Evolutionary conservation across 2,329 filamentous ascomycete genomes (phyloP).

Genomic region (Cladophialophora exuberans): DNA sequence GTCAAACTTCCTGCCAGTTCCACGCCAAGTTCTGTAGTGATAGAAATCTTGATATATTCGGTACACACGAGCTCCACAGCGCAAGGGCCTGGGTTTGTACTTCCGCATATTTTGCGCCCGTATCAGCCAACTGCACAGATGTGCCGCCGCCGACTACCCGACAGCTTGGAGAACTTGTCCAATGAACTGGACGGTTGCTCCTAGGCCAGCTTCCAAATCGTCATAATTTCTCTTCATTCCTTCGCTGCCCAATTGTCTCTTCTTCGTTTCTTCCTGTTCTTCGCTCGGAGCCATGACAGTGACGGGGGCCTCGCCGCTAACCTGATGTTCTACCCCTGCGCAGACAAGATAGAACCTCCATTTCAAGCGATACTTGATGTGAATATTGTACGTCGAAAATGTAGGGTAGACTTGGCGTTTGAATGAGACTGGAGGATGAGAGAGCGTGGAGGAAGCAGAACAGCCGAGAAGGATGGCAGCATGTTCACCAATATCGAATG

Average conservation of each 20-base stretch:
- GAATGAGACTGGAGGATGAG: background rate
- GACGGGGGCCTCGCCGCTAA: background rate
- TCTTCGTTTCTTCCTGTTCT: conserved; percentile 7
- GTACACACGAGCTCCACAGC: no score
- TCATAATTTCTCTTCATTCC: background rate
- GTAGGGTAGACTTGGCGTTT: conserved; percentile 9
- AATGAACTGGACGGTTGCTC: background rate
- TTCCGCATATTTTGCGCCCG: no score
- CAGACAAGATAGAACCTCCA: conserved; percentile 4
- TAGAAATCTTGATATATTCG: no score
- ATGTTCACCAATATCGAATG: background rate
- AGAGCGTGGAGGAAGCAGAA: conserved; percentile 1
- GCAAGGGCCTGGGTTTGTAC: no score
- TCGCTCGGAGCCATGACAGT: conserved; percentile 1
- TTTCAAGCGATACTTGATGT: background rate
- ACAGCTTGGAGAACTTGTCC: background rate
- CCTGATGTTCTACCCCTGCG: background rate
- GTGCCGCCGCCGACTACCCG: background rate
- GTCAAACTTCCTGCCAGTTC: no score
- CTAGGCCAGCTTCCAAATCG: background rate
- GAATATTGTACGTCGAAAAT: conserved; percentile 9
- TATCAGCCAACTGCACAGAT: no score
- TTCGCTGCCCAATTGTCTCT: background rate
- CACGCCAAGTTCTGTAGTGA: no score
- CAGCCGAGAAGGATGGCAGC: conserved; percentile 1